Evolutionary conservation across 768 basidiomycete genomes (phyloP), one percentile per base, ranked within the genome.

Genomic region (Amanita thiersii): DNA sequence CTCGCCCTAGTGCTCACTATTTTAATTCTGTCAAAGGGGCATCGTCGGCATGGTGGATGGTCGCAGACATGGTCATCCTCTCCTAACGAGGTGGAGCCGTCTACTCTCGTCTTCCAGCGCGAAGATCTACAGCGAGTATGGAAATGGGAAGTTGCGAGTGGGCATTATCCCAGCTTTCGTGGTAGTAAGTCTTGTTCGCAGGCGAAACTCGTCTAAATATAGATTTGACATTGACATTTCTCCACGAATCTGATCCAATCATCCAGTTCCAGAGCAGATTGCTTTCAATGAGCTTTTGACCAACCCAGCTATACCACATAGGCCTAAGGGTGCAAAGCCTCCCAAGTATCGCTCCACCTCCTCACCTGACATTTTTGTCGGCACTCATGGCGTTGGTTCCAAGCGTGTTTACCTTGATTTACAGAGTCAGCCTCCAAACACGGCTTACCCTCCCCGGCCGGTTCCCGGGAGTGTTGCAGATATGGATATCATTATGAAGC

Each of bases 111-210:
- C 26, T 88, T 76, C 51, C 64, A 66, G 29, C 69, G 79, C 19
- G 68, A 79, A 30, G 84, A 92, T 52, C 58, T 93, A 21, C 83
- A 84, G 57, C 71, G 77, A 56, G 84, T 97, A 56, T 96, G 92
- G 91, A 73, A 77, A 47, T 96, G 91, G 91, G 92, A 94, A 66
- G 72, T 96, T 43, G 73, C 79, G 30, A 85, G 86, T 50, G 92
- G 91, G 4, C 90, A 93, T 63, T 86, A 84, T 63, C 91, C 92
- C 17, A 86, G 83, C 56, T 66, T 64, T 36, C 68, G 74, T 38
- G 69, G 71, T 37, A 75, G 87, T 86, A 60, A 56, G 86, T 61
- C 35, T 25, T 40, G 40, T 34, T 26, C 46, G 39, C 35, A 32
- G n/a, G n/a, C n/a, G n/a, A n/a, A n/a, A n/a, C n/a, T 33, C 14